These are phyloP conservation scores for Areca catechu DNA, from an alignment of 176 grass and related monocot species.

Conservation along the genomic window DNA sequence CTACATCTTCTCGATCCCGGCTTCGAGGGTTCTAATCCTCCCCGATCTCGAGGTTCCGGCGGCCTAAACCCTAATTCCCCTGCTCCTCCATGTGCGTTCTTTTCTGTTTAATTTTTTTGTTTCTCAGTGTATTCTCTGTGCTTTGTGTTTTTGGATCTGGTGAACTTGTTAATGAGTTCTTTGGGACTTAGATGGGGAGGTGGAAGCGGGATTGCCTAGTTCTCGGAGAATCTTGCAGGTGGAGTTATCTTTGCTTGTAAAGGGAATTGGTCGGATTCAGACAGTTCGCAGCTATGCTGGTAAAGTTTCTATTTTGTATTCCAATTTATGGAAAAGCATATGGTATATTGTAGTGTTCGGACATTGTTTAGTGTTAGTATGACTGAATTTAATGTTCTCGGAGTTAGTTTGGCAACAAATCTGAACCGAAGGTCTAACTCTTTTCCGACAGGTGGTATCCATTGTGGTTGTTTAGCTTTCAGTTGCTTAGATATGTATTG, in stretches of 20 bases:
- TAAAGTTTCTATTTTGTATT: slow-evolving; percentile 10
- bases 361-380: not conserved
- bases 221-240: not conserved
- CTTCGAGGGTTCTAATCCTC: slow-evolving; percentile 2
- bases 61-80: slow-evolving; percentile 16
- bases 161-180: not conserved
- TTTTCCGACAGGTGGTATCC: no score
- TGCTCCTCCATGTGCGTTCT: not conserved
- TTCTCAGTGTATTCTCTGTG: not conserved
- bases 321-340: not conserved
- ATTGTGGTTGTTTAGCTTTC: no score
- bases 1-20: slow-evolving; percentile 6
- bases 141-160: no score
- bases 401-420: no score
- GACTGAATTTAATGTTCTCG: not conserved
- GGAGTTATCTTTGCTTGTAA: slow-evolving; percentile 27
- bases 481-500: no score
- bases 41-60: slow-evolving; percentile 18
- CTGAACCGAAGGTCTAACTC: no score
- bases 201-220: not conserved
- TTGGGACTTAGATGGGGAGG: slow-evolving; percentile 5
- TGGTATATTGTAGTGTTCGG: not conserved
- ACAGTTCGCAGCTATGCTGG: slow-evolving; percentile 55
- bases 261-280: slow-evolving; percentile 52
- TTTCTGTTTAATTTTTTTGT: not conserved